These are phyloP conservation scores for Aspergillus funiculosus DNA, from an alignment of 495 filamentous ascomycete genomes.

Conservation along the genomic window DNA sequence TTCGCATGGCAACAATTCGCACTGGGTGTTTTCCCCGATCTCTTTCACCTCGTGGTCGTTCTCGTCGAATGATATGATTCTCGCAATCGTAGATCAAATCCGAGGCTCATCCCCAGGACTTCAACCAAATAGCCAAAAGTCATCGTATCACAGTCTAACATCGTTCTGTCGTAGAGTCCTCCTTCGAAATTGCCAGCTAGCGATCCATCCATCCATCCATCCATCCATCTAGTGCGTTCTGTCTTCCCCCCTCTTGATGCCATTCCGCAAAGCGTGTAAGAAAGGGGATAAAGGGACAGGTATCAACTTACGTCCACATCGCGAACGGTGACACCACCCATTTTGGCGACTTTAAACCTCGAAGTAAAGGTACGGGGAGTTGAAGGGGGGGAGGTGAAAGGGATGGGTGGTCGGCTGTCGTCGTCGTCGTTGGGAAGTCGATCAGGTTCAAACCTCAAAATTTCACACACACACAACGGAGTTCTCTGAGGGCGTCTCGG, in stretches of 20 bases:
- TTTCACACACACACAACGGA: conserved; percentile 33
- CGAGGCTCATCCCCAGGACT: background rate
- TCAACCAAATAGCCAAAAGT: background rate
- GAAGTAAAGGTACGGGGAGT: conserved; percentile 29
- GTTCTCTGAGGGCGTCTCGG: conserved; percentile 22
- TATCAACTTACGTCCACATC: conserved; percentile 77
- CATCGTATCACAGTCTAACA: background rate
- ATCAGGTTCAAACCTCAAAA: conserved; percentile 39
- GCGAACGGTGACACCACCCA: conserved; percentile 82
- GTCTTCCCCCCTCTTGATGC: conserved; percentile 8
- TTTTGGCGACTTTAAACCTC: conserved; percentile 55
- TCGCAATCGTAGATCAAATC: conserved; percentile 6
- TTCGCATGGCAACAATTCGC: background rate
- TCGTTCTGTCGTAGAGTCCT: background rate
- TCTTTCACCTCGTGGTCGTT: background rate
- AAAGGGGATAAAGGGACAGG: conserved; percentile 17
- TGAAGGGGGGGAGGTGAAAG: conserved; percentile 33
- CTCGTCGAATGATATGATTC: too few species aligned
- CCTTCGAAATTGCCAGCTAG: background rate
- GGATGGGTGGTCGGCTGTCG: conserved; percentile 31
- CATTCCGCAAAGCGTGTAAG: conserved; percentile 9
- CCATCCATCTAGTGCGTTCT: background rate
- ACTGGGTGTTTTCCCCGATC: background rate
- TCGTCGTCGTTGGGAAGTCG: conserved; percentile 36
- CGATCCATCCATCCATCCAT: background rate